phyloP scores from a whole-genome alignment of 2,329 filamentous ascomycete genomes.

The Neofusicoccum parvum region DNA sequence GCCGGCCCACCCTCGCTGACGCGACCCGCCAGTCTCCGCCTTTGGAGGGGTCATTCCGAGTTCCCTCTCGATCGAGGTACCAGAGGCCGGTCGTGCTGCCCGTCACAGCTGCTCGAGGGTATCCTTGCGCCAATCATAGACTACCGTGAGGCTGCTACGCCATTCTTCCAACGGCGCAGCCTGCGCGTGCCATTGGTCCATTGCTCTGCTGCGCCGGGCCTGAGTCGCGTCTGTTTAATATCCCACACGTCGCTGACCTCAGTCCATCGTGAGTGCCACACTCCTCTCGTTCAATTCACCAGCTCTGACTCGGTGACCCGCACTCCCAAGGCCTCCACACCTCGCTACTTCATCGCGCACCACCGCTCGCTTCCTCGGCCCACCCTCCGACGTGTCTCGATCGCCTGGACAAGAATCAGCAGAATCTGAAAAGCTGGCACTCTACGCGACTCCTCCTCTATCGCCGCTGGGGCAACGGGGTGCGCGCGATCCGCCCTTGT shows the following conservation, averaged over 20 bases:
- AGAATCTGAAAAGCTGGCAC: slow-evolving; percentile 63
- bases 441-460: slow-evolving; percentile 63
- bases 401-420: slow-evolving; percentile 17
- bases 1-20: slow-evolving; percentile 31
- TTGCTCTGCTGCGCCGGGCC: slow-evolving; percentile 36
- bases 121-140: slow-evolving; percentile 36
- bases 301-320: slow-evolving; percentile 23
- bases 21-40: slow-evolving; percentile 34
- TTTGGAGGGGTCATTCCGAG: slow-evolving; percentile 38
- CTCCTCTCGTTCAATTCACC: slow-evolving; percentile 24
- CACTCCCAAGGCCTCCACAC: slow-evolving; percentile 13
- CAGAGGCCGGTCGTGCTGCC: slow-evolving; percentile 30
- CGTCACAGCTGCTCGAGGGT: slow-evolving; percentile 40
- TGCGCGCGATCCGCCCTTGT: slow-evolving; percentile 60
- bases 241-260: slow-evolving; percentile 33
- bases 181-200: slow-evolving; percentile 33
- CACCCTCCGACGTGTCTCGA: slow-evolving; percentile 17
- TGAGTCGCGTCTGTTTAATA: slow-evolving; percentile 35
- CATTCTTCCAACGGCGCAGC: slow-evolving; percentile 32
- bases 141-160: slow-evolving; percentile 40
- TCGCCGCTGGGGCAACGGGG: slow-evolving; percentile 67
- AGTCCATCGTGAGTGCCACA: slow-evolving; percentile 32
- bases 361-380: slow-evolving; percentile 20
- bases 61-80: slow-evolving; percentile 27
- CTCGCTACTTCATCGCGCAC: slow-evolving; percentile 12